These are phyloP conservation scores for Verbena officinalis DNA, from an alignment of 257 asterid species.

Conservation along the genomic window DNA sequence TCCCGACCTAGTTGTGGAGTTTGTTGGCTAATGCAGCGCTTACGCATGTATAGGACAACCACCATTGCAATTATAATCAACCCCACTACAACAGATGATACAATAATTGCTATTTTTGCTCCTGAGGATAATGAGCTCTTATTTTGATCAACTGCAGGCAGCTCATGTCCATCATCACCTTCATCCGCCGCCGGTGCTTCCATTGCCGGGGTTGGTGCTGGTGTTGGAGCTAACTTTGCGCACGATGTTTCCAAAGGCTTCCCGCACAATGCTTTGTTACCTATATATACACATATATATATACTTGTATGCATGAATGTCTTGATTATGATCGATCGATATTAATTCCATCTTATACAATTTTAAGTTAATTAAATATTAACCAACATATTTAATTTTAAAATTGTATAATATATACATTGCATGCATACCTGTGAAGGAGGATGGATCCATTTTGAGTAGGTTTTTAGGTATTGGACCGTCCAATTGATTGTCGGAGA, in stretches of 20 bases:
- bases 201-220: conserved; percentile 22
- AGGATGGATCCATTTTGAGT: conserved; percentile 45
- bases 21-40: conserved; percentile 15
- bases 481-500: conserved; percentile 73
- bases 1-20: conserved; percentile 44
- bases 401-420: too few relatives aligned
- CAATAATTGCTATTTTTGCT: conserved; percentile 24
- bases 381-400: too few relatives aligned
- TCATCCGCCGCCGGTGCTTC: background rate
- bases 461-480: conserved; percentile 72
- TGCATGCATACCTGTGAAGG: conserved; percentile 62
- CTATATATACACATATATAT: conserved; percentile 33
- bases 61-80: conserved; percentile 39
- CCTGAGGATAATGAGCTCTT: background rate
- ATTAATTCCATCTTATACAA: too few relatives aligned
- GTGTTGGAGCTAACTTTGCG: conserved; percentile 35
- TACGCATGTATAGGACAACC: conserved; percentile 32
- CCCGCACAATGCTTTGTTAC: conserved; percentile 81
- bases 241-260: conserved; percentile 54
- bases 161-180: conserved; percentile 11
- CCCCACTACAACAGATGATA: conserved; percentile 33
- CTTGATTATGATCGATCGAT: too few relatives aligned
- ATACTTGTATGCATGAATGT: too few relatives aligned
- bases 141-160: conserved; percentile 1
- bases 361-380: too few relatives aligned